These are phyloP conservation scores for Zygotorulaspora mrakii DNA, from an alignment of 1,139 yeast species.

Conservation along the genomic window DNA sequence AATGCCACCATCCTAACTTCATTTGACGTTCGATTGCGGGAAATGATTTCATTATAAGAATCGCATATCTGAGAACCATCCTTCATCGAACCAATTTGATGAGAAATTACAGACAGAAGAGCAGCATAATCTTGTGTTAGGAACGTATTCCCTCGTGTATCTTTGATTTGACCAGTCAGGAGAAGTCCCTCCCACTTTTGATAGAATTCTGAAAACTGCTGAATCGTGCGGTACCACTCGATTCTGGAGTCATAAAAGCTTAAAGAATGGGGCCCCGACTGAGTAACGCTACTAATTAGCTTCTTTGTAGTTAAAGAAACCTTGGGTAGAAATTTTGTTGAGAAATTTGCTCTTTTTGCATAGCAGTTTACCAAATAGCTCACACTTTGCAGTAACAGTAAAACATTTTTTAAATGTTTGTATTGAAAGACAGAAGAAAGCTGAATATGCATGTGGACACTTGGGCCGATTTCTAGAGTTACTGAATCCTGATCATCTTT, in stretches of 20 bases:
- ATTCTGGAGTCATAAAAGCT: slow-evolving; percentile 15
- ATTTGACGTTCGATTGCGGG: slow-evolving; percentile 5
- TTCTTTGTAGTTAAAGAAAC: slow-evolving; percentile 22
- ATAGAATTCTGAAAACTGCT: slow-evolving; percentile 26
- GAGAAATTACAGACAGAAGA: slow-evolving; percentile 16
- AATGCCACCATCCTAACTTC: slow-evolving; percentile 29
- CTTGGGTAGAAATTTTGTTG: slow-evolving; percentile 33
- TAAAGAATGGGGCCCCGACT: slow-evolving; percentile 2
- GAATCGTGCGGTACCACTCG: slow-evolving; percentile 21
- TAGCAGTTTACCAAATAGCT: slow-evolving; percentile 35
- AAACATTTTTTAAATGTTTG: slow-evolving; percentile 28
- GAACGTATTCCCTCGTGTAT: not conserved
- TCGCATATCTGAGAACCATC: slow-evolving; percentile 5
- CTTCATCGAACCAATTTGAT: slow-evolving; percentile 12
- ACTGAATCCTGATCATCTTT: slow-evolving; percentile 7
- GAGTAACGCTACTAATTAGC: slow-evolving; percentile 13
- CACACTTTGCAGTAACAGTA: slow-evolving; percentile 34
- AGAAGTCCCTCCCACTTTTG: slow-evolving; percentile 25
- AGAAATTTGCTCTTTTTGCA: slow-evolving; percentile 32
- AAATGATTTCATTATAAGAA: slow-evolving; percentile 10
- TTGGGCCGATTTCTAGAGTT: slow-evolving; percentile 10
- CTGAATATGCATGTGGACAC: slow-evolving; percentile 15
- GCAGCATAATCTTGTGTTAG: slow-evolving; percentile 3
- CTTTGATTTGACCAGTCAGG: slow-evolving; percentile 10
- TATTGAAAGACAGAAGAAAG: slow-evolving; percentile 25